These are phyloP conservation scores for Mucor irregularis DNA, from an alignment of 371 early-diverging fungal genomes.

Conservation along the genomic window DNA sequence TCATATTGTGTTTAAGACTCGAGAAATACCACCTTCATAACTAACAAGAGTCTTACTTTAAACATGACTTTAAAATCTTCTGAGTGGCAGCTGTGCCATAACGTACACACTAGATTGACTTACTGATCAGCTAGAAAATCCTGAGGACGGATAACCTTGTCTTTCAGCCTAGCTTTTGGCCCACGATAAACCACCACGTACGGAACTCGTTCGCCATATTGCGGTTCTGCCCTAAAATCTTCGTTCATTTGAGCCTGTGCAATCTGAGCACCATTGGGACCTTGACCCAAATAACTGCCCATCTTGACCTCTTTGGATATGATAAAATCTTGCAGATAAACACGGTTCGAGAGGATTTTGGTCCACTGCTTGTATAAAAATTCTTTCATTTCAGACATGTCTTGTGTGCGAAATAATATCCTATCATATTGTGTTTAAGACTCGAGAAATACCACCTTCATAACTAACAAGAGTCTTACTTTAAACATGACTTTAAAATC, in stretches of 20 bases:
- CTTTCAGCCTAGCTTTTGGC: conserved; percentile 65
- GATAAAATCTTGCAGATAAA: conserved; percentile 75
- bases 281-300: conserved; percentile 48
- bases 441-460: background rate
- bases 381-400: conserved; percentile 76
- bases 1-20: background rate
- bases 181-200: conserved; percentile 79
- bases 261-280: conserved; percentile 81
- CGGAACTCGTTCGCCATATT: conserved; percentile 87
- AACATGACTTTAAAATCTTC: conserved; percentile 71
- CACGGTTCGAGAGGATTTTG: conserved; percentile 67
- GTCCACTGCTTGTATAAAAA: conserved; percentile 72
- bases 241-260: conserved; percentile 62
- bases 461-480: conserved; percentile 44
- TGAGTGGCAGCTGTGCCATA: conserved; percentile 79
- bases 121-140: conserved; percentile 59
- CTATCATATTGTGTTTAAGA: conserved; percentile 40
- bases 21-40: background rate
- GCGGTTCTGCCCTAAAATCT: conserved; percentile 76
- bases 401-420: conserved; percentile 76
- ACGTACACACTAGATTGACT: background rate
- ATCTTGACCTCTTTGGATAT: conserved; percentile 85
- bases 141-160: conserved; percentile 72
- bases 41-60: conserved; percentile 57
- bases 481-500: conserved; percentile 72